A percentile compares a stretch with the other conserved stretches of the same genome.
Conservation (phyloP, 2,329 filamentous ascomycete species). For the Cladosporium sp. region DNA sequence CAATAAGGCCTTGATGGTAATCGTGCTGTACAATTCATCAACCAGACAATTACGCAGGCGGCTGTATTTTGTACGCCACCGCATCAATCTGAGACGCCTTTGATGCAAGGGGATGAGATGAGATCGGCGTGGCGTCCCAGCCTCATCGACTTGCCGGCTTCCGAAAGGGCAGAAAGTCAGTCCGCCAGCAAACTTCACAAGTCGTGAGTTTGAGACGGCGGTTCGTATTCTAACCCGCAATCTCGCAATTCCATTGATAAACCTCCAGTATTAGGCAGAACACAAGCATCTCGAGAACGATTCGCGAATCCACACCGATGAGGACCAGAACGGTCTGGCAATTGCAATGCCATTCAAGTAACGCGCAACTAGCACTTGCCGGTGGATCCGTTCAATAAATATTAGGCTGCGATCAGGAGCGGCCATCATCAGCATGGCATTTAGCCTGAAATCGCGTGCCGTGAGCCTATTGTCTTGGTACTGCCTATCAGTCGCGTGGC, state of each 20-base stretch:
- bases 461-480: not conserved
- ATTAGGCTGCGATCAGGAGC: not conserved
- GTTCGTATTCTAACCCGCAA: not conserved
- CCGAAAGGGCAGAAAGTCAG: not conserved
- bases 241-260: too few relatives aligned
- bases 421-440: not conserved
- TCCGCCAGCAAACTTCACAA: not conserved
- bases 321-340: not conserved
- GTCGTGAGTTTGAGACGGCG: not conserved
- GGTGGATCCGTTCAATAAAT: not conserved
- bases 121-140: conserved; percentile 1
- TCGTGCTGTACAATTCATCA: not conserved
- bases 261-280: not conserved
- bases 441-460: conserved; percentile 11
- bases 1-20: not conserved
- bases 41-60: not conserved
- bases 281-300: not conserved
- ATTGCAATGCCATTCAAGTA: not conserved
- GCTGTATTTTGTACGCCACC: not conserved
- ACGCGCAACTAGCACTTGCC: not conserved
- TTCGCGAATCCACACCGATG: not conserved
- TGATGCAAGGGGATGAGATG: not conserved
- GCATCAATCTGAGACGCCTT: not conserved
- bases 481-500: conserved; percentile 5
- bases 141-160: not conserved